Percentiles rank a stretch among this genome's conserved stretches.
phyloP scores from a whole-genome alignment of 768 basidiomycete genomes.

The Xanthoconium stramineum region DNA sequence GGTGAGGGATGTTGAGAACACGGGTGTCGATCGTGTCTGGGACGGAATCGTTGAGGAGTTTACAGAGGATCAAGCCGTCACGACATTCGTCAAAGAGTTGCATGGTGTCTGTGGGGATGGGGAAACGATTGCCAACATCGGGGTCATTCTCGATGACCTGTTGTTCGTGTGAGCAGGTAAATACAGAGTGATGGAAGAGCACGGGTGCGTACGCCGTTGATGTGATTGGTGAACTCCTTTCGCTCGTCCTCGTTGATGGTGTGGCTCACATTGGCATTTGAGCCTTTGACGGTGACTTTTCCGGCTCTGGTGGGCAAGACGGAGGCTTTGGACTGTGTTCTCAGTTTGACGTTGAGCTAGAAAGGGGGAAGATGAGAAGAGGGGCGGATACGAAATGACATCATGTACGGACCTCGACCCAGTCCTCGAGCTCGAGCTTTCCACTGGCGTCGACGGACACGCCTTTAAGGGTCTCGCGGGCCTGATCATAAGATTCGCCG shows the following conservation, averaged over 20 bases:
- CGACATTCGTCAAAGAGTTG: slow-evolving; percentile 97
- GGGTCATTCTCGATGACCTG: slow-evolving; percentile 90
- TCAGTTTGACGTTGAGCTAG: slow-evolving; percentile 81
- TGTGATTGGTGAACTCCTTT: slow-evolving; percentile 95
- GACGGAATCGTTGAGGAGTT: slow-evolving; percentile 98
- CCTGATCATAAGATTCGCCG: slow-evolving; percentile 90
- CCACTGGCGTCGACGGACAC: slow-evolving; percentile 94
- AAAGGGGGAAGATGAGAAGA: slow-evolving; percentile 8
- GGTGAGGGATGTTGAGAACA: slow-evolving; percentile 87
- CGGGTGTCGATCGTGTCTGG: slow-evolving; percentile 99
- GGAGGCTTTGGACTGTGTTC: slow-evolving; percentile 42
- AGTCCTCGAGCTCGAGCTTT: slow-evolving; percentile 95
- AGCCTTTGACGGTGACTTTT: slow-evolving; percentile 91
- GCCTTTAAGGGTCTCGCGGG: slow-evolving; percentile 85
- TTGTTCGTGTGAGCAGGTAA: slow-evolving; percentile 4
- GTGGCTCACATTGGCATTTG: slow-evolving; percentile 93
- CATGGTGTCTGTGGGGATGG: slow-evolving; percentile 96
- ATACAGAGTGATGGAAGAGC: neutral
- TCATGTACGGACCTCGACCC: slow-evolving; percentile 74
- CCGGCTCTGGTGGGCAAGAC: slow-evolving; percentile 68
- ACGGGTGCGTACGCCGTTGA: slow-evolving; percentile 73
- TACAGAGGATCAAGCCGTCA: slow-evolving; percentile 94
- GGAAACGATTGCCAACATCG: slow-evolving; percentile 78
- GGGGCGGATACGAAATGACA: slow-evolving; percentile 18
- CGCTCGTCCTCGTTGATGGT: slow-evolving; percentile 98